These are phyloP conservation scores for Croton setiger DNA, from an alignment of 441 rosid species.

Conservation along the genomic window DNA sequence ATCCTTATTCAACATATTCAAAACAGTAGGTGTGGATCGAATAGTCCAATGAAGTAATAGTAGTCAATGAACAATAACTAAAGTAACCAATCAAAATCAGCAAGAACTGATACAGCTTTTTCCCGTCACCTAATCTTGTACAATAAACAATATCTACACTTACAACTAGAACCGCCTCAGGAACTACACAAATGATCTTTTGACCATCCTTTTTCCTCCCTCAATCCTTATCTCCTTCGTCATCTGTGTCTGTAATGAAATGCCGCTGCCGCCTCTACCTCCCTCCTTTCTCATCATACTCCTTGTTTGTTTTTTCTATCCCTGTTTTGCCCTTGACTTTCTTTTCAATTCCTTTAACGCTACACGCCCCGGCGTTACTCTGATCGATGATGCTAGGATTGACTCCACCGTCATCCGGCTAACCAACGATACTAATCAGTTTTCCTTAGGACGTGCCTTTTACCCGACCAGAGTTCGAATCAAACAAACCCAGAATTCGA, in stretches of 20 bases:
- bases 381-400: conserved; percentile 51
- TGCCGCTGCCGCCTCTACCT: neutral
- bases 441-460: conserved; percentile 58
- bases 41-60: too few relatives aligned
- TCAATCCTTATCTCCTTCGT: too few relatives aligned
- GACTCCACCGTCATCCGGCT: conserved; percentile 56
- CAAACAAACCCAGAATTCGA: conserved; percentile 39
- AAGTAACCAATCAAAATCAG: too few relatives aligned
- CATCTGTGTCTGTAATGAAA: conserved; percentile 10
- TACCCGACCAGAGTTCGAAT: conserved; percentile 48
- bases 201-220: too few relatives aligned
- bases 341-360: conserved; percentile 58
- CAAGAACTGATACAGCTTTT: too few relatives aligned
- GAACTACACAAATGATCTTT: too few relatives aligned
- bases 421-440: conserved; percentile 53
- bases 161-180: too few relatives aligned
- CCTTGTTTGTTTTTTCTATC: conserved; percentile 18
- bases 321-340: conserved; percentile 46
- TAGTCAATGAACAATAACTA: too few relatives aligned
- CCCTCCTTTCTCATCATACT: conserved; percentile 15
- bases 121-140: too few relatives aligned
- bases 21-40: too few relatives aligned
- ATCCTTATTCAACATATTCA: too few relatives aligned
- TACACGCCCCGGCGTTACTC: conserved; percentile 36
- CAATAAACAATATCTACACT: too few relatives aligned